A percentile compares a stretch with the other conserved stretches of the same genome.
phyloP scores from a whole-genome alignment of 306 rosid species.

The Ormosia emarginata region DNA sequence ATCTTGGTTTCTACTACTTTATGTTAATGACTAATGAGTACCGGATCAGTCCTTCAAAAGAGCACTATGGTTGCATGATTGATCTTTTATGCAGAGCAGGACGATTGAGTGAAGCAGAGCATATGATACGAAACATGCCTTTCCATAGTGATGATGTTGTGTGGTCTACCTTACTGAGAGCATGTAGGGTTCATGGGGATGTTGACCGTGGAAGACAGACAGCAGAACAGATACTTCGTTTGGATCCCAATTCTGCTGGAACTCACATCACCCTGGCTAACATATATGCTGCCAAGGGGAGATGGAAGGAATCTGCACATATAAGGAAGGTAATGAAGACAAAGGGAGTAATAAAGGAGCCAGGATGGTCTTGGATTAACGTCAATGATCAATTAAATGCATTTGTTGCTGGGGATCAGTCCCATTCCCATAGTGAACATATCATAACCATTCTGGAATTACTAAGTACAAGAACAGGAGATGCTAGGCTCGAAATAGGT shows the following conservation, averaged over 20 bases:
- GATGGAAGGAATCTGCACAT: constrained; percentile 66
- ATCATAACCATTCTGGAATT: constrained; percentile 51
- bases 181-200: constrained; percentile 63
- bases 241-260: constrained; percentile 67
- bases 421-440: constrained; percentile 54
- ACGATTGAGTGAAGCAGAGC: constrained; percentile 60
- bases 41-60: constrained; percentile 57
- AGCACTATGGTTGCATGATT: constrained; percentile 75
- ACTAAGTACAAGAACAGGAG: constrained; percentile 37
- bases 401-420: constrained; percentile 63
- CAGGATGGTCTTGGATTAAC: constrained; percentile 82
- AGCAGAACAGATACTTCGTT: constrained; percentile 59
- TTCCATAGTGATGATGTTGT: constrained; percentile 63
- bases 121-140: constrained; percentile 59
- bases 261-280: constrained; percentile 72
- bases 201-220: constrained; percentile 56
- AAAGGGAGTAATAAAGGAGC: constrained; percentile 76
- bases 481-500: constrained; percentile 27
- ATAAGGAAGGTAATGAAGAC: constrained; percentile 68
- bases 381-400: constrained; percentile 46
- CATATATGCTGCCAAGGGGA: constrained; percentile 66
- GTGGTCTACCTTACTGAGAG: constrained; percentile 83
- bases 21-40: constrained; percentile 45
- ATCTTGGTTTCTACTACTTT: constrained; percentile 68
- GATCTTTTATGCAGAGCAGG: constrained; percentile 90